Percentiles rank a stretch among this genome's conserved stretches.
These are phyloP conservation scores for Pythium brassicae DNA, from an alignment of 352 stramenopile species.

Conservation along the genomic window DNA sequence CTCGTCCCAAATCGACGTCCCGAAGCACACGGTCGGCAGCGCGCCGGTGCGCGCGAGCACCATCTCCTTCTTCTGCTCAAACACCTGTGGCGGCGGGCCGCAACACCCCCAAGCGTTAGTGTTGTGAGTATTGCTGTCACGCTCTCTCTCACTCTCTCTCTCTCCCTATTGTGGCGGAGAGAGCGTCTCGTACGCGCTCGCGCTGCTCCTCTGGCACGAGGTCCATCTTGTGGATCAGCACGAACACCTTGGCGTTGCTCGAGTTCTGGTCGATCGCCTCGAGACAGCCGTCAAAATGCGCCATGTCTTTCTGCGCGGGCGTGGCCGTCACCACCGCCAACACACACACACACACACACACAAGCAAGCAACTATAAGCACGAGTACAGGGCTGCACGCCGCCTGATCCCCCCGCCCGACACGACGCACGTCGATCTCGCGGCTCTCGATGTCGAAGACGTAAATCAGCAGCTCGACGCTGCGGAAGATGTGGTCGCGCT, in stretches of 20 bases:
- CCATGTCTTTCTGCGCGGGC: slow-evolving; percentile 93
- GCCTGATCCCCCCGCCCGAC: no score
- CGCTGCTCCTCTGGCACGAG: slow-evolving; percentile 89
- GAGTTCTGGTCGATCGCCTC: slow-evolving; percentile 98
- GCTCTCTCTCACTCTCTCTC: background rate
- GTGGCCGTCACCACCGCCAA: background rate
- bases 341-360: background rate
- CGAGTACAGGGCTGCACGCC: no score
- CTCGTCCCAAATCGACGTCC: slow-evolving; percentile 99
- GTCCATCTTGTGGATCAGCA: slow-evolving; percentile 99
- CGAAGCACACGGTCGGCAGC: slow-evolving; percentile 91
- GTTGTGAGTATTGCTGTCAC: no score
- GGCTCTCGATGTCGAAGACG: slow-evolving; percentile 98
- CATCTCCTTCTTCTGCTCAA: slow-evolving; percentile 93
- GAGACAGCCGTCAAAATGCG: slow-evolving; percentile 96
- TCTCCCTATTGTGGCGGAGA: background rate
- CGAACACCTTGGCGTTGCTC: slow-evolving; percentile 98
- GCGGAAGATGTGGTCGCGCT: slow-evolving; percentile 99
- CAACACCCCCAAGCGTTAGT: slow-evolving; percentile 1
- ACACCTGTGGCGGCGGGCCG: slow-evolving; percentile 51
- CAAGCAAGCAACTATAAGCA: no score
- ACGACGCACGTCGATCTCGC: slow-evolving; percentile 59
- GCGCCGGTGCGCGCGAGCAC: slow-evolving; percentile 90
- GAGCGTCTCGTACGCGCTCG: slow-evolving; percentile 38
- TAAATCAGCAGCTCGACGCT: slow-evolving; percentile 98